These are phyloP conservation scores for Ceratopteris richardii DNA, from an alignment of 75 land plant genomes.

Conservation along the genomic window DNA sequence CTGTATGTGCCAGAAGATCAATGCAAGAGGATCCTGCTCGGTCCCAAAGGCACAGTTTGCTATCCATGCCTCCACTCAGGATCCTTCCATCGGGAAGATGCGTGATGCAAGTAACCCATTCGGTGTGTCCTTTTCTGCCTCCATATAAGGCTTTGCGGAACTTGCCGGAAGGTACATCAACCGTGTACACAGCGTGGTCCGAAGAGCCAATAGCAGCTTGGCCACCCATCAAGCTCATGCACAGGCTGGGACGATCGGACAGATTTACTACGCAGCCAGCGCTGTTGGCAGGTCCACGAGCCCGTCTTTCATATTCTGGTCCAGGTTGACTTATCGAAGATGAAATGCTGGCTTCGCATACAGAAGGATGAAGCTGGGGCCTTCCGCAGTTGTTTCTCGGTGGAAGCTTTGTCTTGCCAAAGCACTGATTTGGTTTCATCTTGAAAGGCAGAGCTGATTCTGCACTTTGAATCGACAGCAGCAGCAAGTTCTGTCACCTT, in stretches of 20 bases:
- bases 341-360: no score
- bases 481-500: no score
- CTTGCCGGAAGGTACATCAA: conserved; percentile 10
- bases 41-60: conserved; percentile 30
- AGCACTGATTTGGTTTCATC: no score
- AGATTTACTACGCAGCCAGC: conserved; percentile 19
- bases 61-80: conserved; percentile 34
- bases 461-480: no score
- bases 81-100: conserved; percentile 33
- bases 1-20: conserved; percentile 23
- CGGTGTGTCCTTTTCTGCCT: conserved; percentile 25
- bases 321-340: no score
- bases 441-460: no score
- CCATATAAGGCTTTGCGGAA: conserved; percentile 15
- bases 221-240: conserved; percentile 24
- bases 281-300: conserved; percentile 19
- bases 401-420: no score
- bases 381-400: no score
- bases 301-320: conserved; percentile 7
- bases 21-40: conserved; percentile 15
- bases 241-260: conserved; percentile 31
- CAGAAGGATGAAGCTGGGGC: no score
- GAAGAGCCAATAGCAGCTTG: conserved; percentile 30
- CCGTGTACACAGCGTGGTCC: conserved; percentile 28
- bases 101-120: conserved; percentile 30